Conservation (phyloP, 2,329 filamentous ascomycete species). For the Fusarium sp. region DNA sequence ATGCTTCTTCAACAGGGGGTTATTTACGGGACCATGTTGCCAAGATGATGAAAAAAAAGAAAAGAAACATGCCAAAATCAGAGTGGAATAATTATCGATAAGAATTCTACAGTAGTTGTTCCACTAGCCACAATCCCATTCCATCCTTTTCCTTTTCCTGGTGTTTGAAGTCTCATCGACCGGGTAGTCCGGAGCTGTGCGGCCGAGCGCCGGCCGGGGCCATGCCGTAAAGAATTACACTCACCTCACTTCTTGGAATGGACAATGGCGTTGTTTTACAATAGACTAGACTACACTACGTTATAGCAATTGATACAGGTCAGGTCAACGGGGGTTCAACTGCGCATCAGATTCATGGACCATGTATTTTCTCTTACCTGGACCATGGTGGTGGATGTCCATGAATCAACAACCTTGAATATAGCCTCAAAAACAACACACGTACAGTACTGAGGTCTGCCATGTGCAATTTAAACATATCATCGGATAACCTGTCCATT, state of each 20-base stretch:
- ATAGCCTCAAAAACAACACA: slow-evolving; percentile 9
- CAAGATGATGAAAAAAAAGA: slow-evolving; percentile 1
- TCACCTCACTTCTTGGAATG: slow-evolving; percentile 12
- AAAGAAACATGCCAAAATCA: not conserved
- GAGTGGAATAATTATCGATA: not conserved
- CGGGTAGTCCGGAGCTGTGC: slow-evolving; percentile 36
- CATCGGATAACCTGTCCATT: not conserved
- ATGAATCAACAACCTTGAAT: not conserved
- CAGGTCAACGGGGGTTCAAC: slow-evolving; percentile 17
- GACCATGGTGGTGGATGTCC: slow-evolving; percentile 16
- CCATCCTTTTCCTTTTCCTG: not conserved
- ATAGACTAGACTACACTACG: slow-evolving; percentile 3
- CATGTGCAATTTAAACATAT: not conserved
- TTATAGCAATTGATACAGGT: slow-evolving; percentile 27
- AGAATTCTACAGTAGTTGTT: not conserved
- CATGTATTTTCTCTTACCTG: not conserved
- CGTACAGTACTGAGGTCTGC: not conserved
- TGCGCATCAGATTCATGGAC: slow-evolving; percentile 10
- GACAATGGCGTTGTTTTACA: slow-evolving; percentile 27
- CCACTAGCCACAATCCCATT: slow-evolving; percentile 21
- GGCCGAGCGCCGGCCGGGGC: slow-evolving; percentile 30
- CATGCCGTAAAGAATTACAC: slow-evolving; percentile 28
- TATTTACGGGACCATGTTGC: slow-evolving; percentile 14
- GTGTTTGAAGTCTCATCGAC: not conserved
- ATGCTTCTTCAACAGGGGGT: slow-evolving; percentile 23